Base-by-base conservation (phyloP, 2,329 filamentous ascomycete genomes). In the Aspergillus unguis region DNA sequence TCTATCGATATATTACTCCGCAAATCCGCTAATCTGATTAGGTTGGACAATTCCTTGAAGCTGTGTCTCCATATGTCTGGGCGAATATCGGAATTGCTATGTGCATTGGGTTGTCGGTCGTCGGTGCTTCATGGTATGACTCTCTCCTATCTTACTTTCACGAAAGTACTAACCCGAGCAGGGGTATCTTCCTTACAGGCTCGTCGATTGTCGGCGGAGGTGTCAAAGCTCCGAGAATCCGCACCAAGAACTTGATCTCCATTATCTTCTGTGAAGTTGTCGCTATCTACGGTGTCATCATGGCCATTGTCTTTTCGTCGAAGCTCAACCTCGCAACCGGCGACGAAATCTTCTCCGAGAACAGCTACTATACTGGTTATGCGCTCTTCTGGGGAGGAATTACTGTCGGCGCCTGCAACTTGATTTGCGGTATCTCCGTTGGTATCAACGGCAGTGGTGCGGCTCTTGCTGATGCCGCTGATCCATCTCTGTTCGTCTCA, bases 201-300 rank as follows among this genome's bases (percentile, higher is more conserved):
- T 95, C 92, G 54, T 96, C 94, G 53, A 99, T 99, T 71, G 83
- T 99, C 62, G 95, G 95, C 68, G 94, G 90, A 65, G 94, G 94
- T 78, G 94, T 99, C 69, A 92, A 89, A 75, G 92, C 94, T 42
- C 95, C 95, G 35, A 88, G 94, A 65, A 99, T 99, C 76, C 90
- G 94, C 72, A 99, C 94, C 59, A 99, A 99, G 85, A 99, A 99
- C 80, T 77, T 99, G 69, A 97, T 99, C 72, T 97, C 92, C 66
- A 99, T 99, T 75, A 97, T 99, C 77, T 99, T 99, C 78, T 99
- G 94, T 80, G 94, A 99, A 78, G 94, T 99, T 69, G 94, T 99
- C 67, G 94, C 94, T 75, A 99, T 99, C 74, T 99, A 99, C 81
- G 95, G 95, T 66, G 92, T 99, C 75, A 99, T 99, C 77, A 99